phyloP scores from a whole-genome alignment of 768 basidiomycete species.

The Mycena galericulata region DNA sequence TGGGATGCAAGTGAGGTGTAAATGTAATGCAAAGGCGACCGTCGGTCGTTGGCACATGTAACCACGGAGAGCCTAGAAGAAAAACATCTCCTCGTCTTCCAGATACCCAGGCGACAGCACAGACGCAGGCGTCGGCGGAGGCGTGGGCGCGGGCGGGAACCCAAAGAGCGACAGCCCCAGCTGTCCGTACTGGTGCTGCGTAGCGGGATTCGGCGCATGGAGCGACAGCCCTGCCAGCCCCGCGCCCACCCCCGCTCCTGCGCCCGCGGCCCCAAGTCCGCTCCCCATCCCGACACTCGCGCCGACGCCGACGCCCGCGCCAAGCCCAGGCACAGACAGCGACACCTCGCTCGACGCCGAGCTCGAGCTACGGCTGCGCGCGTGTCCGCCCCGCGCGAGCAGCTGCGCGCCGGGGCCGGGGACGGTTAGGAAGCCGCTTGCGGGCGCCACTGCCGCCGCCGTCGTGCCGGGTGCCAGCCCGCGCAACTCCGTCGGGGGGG shows the following conservation, averaged over 20 bases:
- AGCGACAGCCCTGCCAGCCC: constrained; percentile 13
- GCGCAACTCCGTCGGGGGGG: neutral
- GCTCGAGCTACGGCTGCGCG: constrained; percentile 35
- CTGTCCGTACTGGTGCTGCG: neutral
- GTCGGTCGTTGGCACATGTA: too few relatives aligned
- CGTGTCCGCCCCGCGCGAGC: too few relatives aligned
- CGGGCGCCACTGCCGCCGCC: neutral
- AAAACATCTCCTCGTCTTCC: too few relatives aligned
- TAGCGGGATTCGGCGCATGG: neutral
- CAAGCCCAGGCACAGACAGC: neutral
- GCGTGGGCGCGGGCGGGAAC: too few relatives aligned
- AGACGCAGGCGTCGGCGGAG: too few relatives aligned
- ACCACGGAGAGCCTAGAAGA: too few relatives aligned
- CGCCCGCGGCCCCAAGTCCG: too few relatives aligned
- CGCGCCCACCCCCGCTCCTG: neutral
- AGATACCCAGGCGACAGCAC: neutral
- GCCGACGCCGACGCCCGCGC: neutral
- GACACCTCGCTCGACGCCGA: constrained; percentile 32
- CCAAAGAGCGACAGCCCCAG: neutral
- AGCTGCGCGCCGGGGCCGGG: constrained; percentile 28
- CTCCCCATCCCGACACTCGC: neutral
- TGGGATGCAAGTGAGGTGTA: too few relatives aligned
- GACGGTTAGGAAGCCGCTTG: constrained; percentile 27
- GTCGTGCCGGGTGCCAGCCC: neutral
- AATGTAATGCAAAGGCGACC: too few relatives aligned